Conservation (phyloP, 305 asterid genomes). For the Striga hermonthica region DNA sequence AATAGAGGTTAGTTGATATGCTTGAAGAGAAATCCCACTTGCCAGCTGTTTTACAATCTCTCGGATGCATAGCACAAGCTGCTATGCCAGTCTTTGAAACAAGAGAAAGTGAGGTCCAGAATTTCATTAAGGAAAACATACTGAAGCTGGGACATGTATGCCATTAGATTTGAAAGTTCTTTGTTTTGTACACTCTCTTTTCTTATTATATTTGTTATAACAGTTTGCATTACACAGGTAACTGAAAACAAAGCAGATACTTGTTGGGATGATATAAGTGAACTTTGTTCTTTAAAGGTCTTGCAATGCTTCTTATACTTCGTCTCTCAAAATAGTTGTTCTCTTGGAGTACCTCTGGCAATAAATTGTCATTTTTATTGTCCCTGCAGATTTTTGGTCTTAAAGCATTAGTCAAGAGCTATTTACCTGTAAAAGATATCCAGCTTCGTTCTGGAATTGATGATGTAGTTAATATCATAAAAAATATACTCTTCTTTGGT, state of each 20-base stretch:
- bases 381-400: conserved; percentile 79
- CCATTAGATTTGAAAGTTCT: conserved; percentile 30
- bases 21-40: conserved; percentile 83
- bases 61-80: conserved; percentile 96
- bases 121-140: conserved; percentile 72
- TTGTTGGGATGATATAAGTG: conserved; percentile 89
- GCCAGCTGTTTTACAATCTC: conserved; percentile 97
- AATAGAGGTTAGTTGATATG: conserved; percentile 94
- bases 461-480: conserved; percentile 63
- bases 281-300: conserved; percentile 89
- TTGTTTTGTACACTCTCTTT: conserved; percentile 19
- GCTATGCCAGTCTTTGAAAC: conserved; percentile 99
- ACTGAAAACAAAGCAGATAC: conserved; percentile 52
- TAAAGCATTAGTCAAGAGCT: conserved; percentile 94
- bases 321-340: conserved; percentile 21
- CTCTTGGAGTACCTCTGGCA: conserved; percentile 22
- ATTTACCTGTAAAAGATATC: conserved; percentile 91
- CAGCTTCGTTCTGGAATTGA: conserved; percentile 90
- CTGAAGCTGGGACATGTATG: conserved; percentile 76
- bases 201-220: conserved; percentile 13
- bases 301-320: conserved; percentile 22
- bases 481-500: conserved; percentile 71
- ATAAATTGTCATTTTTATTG: conserved; percentile 26
- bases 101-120: conserved; percentile 81
- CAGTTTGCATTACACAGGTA: conserved; percentile 46